These are phyloP conservation scores for Tylopilus sp. DNA, from an alignment of 768 basidiomycete genomes.

Conservation along the genomic window DNA sequence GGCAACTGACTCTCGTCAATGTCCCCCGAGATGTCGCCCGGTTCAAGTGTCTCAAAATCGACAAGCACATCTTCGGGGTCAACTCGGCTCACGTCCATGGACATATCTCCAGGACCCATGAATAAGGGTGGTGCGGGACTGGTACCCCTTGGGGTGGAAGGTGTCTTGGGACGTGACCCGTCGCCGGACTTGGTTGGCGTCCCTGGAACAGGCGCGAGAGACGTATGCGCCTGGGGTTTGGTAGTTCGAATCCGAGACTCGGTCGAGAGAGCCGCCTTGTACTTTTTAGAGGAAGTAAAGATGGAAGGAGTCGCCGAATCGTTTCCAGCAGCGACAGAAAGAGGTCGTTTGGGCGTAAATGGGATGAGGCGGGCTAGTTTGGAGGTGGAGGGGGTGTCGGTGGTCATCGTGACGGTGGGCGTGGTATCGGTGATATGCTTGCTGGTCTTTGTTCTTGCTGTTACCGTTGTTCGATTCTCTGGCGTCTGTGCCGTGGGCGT, in stretches of 20 bases:
- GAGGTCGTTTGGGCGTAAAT: conserved; percentile 56
- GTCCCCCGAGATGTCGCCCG: conserved; percentile 64
- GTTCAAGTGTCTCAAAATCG: conserved; percentile 69
- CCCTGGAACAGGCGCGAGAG: conserved; percentile 47
- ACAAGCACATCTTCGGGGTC: conserved; percentile 76
- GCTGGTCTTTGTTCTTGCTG: neutral
- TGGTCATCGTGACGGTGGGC: neutral
- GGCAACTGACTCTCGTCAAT: conserved; percentile 55
- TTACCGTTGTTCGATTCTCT: neutral
- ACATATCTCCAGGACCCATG: conserved; percentile 49
- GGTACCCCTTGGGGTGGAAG: conserved; percentile 49
- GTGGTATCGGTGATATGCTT: neutral
- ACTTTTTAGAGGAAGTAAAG: conserved; percentile 56
- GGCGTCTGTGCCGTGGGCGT: neutral
- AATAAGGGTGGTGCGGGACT: conserved; percentile 42
- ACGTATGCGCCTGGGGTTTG: conserved; percentile 28
- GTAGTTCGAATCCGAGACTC: conserved; percentile 34
- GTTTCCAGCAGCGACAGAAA: conserved; percentile 34
- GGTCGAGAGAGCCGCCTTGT: conserved; percentile 58
- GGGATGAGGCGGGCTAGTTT: conserved; percentile 41
- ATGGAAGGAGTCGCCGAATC: conserved; percentile 36
- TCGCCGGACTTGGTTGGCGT: conserved; percentile 47
- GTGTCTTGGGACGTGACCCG: conserved; percentile 48
- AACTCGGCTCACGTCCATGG: conserved; percentile 70
- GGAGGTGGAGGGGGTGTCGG: conserved; percentile 29